Base-by-base conservation (phyloP, 164 flowering plant species). In the Litsea cubeba region DNA sequence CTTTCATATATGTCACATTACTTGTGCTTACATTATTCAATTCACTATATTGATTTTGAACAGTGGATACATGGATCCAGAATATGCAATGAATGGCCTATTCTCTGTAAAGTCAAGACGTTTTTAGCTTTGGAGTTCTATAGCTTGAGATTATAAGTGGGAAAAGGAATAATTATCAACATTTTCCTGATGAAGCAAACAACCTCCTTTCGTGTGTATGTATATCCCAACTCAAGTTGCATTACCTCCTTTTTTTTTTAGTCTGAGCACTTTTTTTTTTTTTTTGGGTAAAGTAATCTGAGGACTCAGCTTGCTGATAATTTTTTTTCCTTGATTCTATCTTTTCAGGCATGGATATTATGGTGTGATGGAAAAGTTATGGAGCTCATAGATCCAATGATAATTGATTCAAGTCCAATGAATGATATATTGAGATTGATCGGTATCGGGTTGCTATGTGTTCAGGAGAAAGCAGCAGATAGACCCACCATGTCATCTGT, bases 1-100 rank as follows among this genome's bases (percentile, higher is more conserved):
- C 22, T 58, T 7, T n/a, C n/a, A n/a, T n/a, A n/a, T n/a, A 23
- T 60, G 63, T 60, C 23, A 60, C 7, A 20, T 57, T 57, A 40
- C 46, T 40, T 7, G 46, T 40, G 46, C 11, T 40, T 7, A 35
- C 10, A 35, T 7, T 35, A 35, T 6, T 35, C 40, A 4, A 40
- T 40, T 2, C 14, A 3, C 25, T 23, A 50, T 30, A 7, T 14
- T 28, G 25, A 66, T 5, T 40, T 22, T 12, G 30, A 3, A 7
- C 80, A 81, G 80, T 50, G 83, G 83, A 12, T 78, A 81, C 32
- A 81, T 78, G 83, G 69, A 77, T 40, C 81, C 81, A 11, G 83
- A 81, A 67, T 81, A 81, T 74, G 79, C 81, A 15, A 72, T 76
- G 77, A 75, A 73, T 15, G 83, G 83, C 22, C 17, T 64, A 12